Evolutionary conservation across 495 filamentous ascomycete genomes (phyloP).

Genomic region (Xylaria flabelliformis): DNA sequence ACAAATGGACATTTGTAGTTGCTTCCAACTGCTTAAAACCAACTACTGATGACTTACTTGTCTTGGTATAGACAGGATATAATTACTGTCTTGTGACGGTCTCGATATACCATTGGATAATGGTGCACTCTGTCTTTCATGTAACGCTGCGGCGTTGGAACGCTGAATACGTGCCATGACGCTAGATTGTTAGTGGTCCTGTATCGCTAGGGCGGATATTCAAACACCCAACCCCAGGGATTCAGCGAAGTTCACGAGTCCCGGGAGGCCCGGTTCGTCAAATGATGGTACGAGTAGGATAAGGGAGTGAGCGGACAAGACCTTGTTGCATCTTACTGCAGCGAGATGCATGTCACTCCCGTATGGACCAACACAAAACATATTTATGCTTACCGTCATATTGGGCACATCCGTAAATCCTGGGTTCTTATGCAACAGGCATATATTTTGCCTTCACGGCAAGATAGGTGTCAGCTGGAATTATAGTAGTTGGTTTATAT

Average conservation of each 20-base stretch:
- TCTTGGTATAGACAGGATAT: background rate
- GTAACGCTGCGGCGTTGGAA: background rate
- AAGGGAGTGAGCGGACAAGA: too few relatives aligned
- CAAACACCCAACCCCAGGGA: too few relatives aligned
- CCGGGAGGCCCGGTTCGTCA: too few relatives aligned
- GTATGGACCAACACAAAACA: background rate
- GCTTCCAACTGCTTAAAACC: background rate
- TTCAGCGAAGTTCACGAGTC: too few relatives aligned
- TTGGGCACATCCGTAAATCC: too few relatives aligned
- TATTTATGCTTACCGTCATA: background rate
- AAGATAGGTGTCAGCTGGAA: background rate
- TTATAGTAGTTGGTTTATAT: background rate
- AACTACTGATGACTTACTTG: background rate
- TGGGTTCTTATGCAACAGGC: background rate
- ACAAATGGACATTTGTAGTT: background rate
- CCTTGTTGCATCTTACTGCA: too few relatives aligned
- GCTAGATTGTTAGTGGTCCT: background rate
- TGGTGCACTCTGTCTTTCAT: background rate
- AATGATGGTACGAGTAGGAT: too few relatives aligned
- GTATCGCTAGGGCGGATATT: background rate
- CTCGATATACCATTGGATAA: background rate
- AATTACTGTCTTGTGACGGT: background rate
- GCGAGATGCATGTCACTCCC: too few relatives aligned
- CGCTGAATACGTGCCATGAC: background rate
- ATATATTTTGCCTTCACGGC: background rate